Evolutionary conservation across 2,329 filamentous ascomycete genomes (phyloP).

Genomic region (Pseudogymnoascus sp.): DNA sequence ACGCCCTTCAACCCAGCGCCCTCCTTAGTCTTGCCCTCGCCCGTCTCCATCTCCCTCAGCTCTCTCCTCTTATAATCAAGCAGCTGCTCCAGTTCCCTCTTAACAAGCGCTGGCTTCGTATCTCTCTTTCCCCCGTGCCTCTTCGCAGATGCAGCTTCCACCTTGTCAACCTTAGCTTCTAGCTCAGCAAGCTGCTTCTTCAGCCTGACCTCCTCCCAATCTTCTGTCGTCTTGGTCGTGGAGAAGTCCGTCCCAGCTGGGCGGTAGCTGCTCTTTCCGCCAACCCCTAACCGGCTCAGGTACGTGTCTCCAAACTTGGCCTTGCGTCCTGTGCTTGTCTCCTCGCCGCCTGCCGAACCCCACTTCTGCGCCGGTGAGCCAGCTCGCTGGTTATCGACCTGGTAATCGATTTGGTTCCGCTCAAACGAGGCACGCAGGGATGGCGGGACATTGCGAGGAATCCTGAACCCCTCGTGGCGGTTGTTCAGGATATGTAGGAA

Average conservation of each 20-base stretch:
- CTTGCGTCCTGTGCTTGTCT: slow-evolving; percentile 80
- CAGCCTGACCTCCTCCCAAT: slow-evolving; percentile 95
- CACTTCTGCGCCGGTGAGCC: slow-evolving; percentile 64
- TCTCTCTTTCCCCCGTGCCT: slow-evolving; percentile 60
- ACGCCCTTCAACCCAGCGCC: slow-evolving; percentile 72
- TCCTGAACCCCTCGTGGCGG: slow-evolving; percentile 89
- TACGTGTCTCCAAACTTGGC: slow-evolving; percentile 98
- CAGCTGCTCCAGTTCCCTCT: slow-evolving; percentile 87
- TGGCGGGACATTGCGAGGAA: slow-evolving; percentile 84
- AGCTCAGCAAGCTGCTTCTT: slow-evolving; percentile 88
- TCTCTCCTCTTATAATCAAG: slow-evolving; percentile 88
- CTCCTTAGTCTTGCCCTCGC: slow-evolving; percentile 59
- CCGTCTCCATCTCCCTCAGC: slow-evolving; percentile 68
- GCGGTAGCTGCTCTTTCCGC: slow-evolving; percentile 70
- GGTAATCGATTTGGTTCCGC: slow-evolving; percentile 94
- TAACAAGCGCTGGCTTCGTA: slow-evolving; percentile 82
- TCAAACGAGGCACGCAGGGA: slow-evolving; percentile 90
- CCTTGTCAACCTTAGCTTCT: slow-evolving; percentile 77
- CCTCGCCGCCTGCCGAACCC: slow-evolving; percentile 72
- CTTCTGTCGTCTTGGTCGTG: slow-evolving; percentile 72
- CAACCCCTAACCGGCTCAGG: slow-evolving; percentile 76
- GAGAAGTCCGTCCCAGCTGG: slow-evolving; percentile 86
- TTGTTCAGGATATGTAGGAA: slow-evolving; percentile 97
- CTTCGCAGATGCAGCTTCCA: slow-evolving; percentile 67
- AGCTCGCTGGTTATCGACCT: slow-evolving; percentile 67